Evolutionary conservation across 768 basidiomycete genomes (phyloP).

Genomic region (Macrocybe gigantea): DNA sequence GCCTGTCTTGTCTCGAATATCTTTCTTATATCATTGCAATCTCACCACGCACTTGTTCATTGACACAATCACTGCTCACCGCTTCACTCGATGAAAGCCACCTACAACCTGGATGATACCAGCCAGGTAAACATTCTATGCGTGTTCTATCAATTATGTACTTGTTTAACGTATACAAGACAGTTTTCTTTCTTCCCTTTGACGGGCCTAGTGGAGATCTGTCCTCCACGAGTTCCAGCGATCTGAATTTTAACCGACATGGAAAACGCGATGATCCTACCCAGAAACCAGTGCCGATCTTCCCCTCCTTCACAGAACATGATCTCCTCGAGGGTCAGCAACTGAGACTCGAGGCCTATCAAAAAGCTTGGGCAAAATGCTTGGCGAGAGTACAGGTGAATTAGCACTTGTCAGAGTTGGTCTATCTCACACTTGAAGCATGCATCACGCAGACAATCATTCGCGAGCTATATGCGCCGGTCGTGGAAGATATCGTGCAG

Average conservation of each 20-base stretch:
- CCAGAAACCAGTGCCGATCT: background rate
- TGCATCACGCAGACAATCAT: conserved; percentile 27
- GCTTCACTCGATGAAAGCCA: too few species aligned
- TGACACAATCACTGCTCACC: too few species aligned
- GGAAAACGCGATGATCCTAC: conserved; percentile 1
- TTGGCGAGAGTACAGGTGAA: conserved; percentile 48
- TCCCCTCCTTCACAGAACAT: conserved; percentile 3
- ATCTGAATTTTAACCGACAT: background rate
- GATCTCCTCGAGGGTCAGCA: conserved; percentile 12
- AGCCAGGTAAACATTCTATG: conserved; percentile 5
- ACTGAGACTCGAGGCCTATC: conserved; percentile 49
- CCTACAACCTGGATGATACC: conserved; percentile 5
- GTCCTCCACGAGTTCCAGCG: background rate
- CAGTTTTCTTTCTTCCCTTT: conserved; percentile 14
- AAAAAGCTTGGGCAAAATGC: conserved; percentile 53
- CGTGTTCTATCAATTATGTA: background rate
- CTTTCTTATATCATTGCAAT: too few species aligned
- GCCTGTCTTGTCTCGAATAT: conserved; percentile 13
- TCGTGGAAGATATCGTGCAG: conserved; percentile 37
- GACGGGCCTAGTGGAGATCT: background rate
- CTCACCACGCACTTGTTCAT: too few species aligned
- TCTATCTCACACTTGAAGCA: conserved; percentile 1
- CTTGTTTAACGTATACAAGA: conserved; percentile 4
- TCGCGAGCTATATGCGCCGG: conserved; percentile 39
- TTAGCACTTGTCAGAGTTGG: conserved; percentile 4